Evolutionary conservation across 2,329 filamentous ascomycete species (phyloP), one percentile per base, ranked within the genome.

Genomic region (Pseudocercospora cruenta): DNA sequence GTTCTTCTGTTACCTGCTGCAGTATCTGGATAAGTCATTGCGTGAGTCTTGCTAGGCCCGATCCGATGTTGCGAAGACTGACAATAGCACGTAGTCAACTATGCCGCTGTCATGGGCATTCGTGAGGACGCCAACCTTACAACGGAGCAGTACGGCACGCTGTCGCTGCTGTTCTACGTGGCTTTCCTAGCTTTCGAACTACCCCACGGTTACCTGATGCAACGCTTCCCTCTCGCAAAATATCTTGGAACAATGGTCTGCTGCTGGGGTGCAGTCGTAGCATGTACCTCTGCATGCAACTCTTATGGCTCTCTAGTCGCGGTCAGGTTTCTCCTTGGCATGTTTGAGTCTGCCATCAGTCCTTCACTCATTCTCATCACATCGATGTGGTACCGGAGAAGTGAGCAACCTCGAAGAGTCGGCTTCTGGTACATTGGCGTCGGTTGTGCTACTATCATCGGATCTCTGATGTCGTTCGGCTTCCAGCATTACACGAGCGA

Each of bases 361-460:
- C 85, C 85, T 0, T 82, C 82, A n/a, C 80, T 87, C 62, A 83
- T 86, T 54, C 78, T 86, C 14, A 81, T 87, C 62, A 86, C 84
- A 0, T 80, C 80, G 1, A 84, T 84, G 78, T 74, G 71, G 71
- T 75, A 75, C 63, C 72, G 68, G 31, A 57, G 63, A 39, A 21
- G 58, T 9, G 87, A 91, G 71, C 88, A 90, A 75, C 86, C 88
- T 0, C 75, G 88, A 22, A 82, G 88, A 0, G 83, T 89, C 2
- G 87, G 87, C 0, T 83, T 83, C 10, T 91, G 88, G 88, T 90
- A 90, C 69, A 81, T 85, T 7, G 88, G 86, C 0, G 90, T 87
- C 63, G 86, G 87, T 0, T 60, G 83, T 0, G 84, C 85, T 0
- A 87, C 83, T 7, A 85, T 89, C 49, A 61, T 87, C 8, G 87